Percentiles rank a stretch among this genome's conserved stretches.
Evolutionary conservation across 2,329 filamentous ascomycete genomes (phyloP).

Genomic region (Verticillium dahliae): DNA sequence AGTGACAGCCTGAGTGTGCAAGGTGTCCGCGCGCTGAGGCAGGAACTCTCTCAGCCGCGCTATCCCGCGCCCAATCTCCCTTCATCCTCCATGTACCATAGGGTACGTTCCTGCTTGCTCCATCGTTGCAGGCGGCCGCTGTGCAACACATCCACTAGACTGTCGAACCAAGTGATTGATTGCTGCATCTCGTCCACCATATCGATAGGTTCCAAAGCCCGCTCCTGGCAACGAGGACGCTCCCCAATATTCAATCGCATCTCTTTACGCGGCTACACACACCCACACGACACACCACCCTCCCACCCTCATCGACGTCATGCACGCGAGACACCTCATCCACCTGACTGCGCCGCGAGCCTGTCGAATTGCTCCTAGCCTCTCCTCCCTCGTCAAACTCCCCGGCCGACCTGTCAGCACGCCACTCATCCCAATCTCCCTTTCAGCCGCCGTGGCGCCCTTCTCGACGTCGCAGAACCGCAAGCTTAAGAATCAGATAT

Average conservation of each 20-base stretch:
- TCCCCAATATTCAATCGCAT: neutral
- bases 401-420: neutral
- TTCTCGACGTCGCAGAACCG: conserved; percentile 8
- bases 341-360: neutral
- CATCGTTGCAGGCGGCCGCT: no score
- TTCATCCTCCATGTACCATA: no score
- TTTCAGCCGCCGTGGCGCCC: neutral
- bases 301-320: neutral
- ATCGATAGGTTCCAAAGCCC: neutral
- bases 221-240: neutral
- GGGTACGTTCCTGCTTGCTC: no score
- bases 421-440: neutral
- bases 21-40: neutral
- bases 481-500: conserved; percentile 26
- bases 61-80: no score
- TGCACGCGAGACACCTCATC: neutral
- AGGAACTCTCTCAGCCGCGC: neutral
- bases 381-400: neutral
- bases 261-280: neutral
- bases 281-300: neutral
- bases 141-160: no score
- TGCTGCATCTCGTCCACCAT: no score
- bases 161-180: no score
- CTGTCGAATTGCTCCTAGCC: neutral
- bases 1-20: neutral